A percentile compares a stretch with the other conserved stretches of the same genome.
Evolutionary conservation across 352 stramenopile species (phyloP).

Genomic region (Phytopythium montanum): DNA sequence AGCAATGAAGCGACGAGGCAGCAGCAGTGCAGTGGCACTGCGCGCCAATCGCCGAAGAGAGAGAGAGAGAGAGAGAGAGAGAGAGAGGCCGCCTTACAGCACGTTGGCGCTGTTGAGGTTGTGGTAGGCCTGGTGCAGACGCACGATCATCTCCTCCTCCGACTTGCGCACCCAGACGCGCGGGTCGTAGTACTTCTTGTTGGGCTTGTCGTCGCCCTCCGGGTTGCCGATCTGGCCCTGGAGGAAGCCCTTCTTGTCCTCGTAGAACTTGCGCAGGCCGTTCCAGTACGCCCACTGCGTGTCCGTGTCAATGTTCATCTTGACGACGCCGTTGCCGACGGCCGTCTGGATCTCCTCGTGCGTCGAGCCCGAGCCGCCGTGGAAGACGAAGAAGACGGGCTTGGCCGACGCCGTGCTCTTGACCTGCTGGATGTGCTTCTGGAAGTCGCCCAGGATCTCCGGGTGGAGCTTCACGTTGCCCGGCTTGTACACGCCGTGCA

Average conservation of each 20-base stretch:
- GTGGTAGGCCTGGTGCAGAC: conserved; percentile 89
- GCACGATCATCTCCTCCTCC: conserved; percentile 93
- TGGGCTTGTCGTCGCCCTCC: conserved; percentile 95
- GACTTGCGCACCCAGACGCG: conserved; percentile 97
- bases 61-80: too few species aligned
- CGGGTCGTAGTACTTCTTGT: conserved; percentile 99
- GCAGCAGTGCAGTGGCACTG: neutral
- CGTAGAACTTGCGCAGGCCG: conserved; percentile 96
- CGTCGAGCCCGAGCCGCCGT: conserved; percentile 97
- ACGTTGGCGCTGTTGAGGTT: conserved; percentile 86
- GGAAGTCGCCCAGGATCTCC: conserved; percentile 95
- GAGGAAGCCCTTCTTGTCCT: conserved; percentile 96
- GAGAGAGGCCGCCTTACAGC: conserved; percentile 62
- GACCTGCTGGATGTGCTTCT: conserved; percentile 84
- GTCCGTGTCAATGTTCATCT: conserved; percentile 99
- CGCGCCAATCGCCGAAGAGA: neutral
- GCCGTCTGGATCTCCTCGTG: conserved; percentile 95
- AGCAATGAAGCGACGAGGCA: neutral
- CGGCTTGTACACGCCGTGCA: conserved; percentile 98
- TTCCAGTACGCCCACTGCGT: conserved; percentile 99
- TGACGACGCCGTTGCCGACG: conserved; percentile 96
- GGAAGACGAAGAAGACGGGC: conserved; percentile 98
- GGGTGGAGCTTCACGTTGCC: conserved; percentile 99
- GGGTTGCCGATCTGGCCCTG: conserved; percentile 98
- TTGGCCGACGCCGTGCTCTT: conserved; percentile 85